Evolutionary conservation across 495 filamentous ascomycete species (phyloP), one percentile per base, ranked within the genome.

Genomic region (Hyaloscypha hepaticicola): DNA sequence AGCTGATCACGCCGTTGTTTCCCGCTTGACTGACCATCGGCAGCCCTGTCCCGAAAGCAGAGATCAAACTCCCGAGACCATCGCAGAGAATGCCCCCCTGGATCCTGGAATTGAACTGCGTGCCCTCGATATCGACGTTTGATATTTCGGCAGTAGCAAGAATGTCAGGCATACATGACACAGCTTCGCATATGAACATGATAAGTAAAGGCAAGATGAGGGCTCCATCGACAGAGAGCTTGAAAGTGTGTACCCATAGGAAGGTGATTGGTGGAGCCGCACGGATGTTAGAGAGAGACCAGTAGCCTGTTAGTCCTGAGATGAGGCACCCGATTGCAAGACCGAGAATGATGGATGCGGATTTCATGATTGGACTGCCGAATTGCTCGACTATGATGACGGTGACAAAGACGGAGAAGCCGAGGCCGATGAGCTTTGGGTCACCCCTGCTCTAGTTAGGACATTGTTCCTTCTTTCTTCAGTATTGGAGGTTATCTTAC

Each of bases 141-240:
- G 69, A 73, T 9, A 78, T 75, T 41, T 77, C 75, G 1, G 75
- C 75, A 1, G 76, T 78, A 29, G 76, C 75, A 6, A 78, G 67
- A 21, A 78, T 75, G 41, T 78, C 76, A 0, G 75, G 75, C 28
- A 78, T 71, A 38, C 75, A 77, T 41, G 61, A 66, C 21, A 77
- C 75, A 5, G 73, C 71, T 55, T 81, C 80, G 34, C 80, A 82
- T 25, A 81, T 72, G 45, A 80, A 83, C 71, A 80, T 76, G 24
- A 80, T 81, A 19, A 78, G 66, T 14, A 78, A 48, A 1, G 75
- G 76, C 3, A 78, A 64, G 19, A 78, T 75, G n/a, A 78, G 61
- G 8, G 70, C 69, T 16, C 74, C 75, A 33, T 75, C 72, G 12
- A 77, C 61, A 2, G 74, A 75, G 29, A 78, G 72, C 29, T 74